phyloP scores from a whole-genome alignment of 208 protist species.

The Leptomonas pyrrhocoris region DNA sequence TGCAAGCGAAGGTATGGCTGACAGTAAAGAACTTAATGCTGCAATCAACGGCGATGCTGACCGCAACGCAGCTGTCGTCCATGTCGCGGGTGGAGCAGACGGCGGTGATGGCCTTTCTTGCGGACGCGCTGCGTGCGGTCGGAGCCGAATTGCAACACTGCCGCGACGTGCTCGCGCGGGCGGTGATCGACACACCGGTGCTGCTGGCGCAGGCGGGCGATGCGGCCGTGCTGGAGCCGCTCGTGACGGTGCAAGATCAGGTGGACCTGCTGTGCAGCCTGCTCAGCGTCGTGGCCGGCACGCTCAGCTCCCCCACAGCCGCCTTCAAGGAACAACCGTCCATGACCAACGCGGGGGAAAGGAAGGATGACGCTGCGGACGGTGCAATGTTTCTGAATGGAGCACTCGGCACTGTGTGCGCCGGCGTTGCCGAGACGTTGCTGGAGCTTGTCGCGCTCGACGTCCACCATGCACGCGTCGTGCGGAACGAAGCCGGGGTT shows the following conservation, averaged over 20 bases:
- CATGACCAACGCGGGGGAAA: neutral
- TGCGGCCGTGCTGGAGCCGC: conserved; percentile 32
- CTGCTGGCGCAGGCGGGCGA: conserved; percentile 30
- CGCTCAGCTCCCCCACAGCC: conserved; percentile 10
- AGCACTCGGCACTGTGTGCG: conserved; percentile 23
- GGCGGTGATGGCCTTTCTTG: conserved; percentile 33
- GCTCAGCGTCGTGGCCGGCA: conserved; percentile 24
- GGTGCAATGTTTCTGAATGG: conserved; percentile 7
- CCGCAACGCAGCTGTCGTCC: neutral
- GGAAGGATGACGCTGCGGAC: neutral
- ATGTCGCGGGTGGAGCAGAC: conserved; percentile 36
- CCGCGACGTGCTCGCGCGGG: conserved; percentile 22
- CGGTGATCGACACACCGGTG: conserved; percentile 25
- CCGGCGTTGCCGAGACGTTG: conserved; percentile 24
- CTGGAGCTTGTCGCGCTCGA: conserved; percentile 31
- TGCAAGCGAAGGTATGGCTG: conserved; percentile 33
- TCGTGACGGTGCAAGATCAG: conserved; percentile 38
- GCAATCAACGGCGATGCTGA: conserved; percentile 32
- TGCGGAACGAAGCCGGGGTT: conserved; percentile 12
- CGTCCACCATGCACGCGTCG: conserved; percentile 21
- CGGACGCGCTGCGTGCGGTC: conserved; percentile 34
- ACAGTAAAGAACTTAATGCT: conserved; percentile 24
- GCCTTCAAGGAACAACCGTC: neutral
- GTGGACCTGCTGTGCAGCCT: conserved; percentile 39
- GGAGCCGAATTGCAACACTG: conserved; percentile 25